Evolutionary conservation across 2,329 filamentous ascomycete species (phyloP).

Genomic region (Anthostomella pinea): DNA sequence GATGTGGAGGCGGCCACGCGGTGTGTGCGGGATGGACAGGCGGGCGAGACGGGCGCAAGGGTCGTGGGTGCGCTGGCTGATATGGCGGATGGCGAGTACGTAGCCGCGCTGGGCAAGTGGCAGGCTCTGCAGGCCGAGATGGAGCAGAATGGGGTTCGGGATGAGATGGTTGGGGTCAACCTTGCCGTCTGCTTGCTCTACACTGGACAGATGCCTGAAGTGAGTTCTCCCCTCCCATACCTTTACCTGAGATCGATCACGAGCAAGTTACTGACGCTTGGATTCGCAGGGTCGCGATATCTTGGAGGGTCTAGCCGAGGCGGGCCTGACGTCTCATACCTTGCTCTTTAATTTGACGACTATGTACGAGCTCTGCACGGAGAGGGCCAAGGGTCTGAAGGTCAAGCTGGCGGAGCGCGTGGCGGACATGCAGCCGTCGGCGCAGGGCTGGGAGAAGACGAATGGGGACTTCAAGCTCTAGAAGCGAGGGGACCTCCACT

Average conservation of each 20-base stretch:
- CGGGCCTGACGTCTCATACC: conserved; percentile 68
- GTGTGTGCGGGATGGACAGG: conserved; percentile 44
- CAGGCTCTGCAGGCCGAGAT: conserved; percentile 45
- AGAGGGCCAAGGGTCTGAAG: conserved; percentile 70
- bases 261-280: conserved; percentile 21
- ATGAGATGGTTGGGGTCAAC: conserved; percentile 78
- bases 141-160: conserved; percentile 37
- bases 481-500: neutral
- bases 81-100: conserved; percentile 76
- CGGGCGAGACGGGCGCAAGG: conserved; percentile 37
- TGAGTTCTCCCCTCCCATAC: conserved; percentile 34
- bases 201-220: conserved; percentile 70
- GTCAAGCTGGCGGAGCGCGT: conserved; percentile 66
- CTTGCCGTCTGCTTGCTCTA: conserved; percentile 82
- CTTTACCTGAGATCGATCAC: neutral
- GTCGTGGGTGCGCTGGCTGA: conserved; percentile 67
- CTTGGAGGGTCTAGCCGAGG: conserved; percentile 63
- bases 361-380: conserved; percentile 87
- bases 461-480: conserved; percentile 76
- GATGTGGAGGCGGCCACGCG: conserved; percentile 66
- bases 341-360: conserved; percentile 88
- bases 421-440: conserved; percentile 54
- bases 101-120: conserved; percentile 63
- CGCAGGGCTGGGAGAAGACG: conserved; percentile 66
- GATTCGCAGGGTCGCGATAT: conserved; percentile 56